Evolutionary conservation across 805 yeast genomes (phyloP).

Genomic region (Clavispora fructus): DNA sequence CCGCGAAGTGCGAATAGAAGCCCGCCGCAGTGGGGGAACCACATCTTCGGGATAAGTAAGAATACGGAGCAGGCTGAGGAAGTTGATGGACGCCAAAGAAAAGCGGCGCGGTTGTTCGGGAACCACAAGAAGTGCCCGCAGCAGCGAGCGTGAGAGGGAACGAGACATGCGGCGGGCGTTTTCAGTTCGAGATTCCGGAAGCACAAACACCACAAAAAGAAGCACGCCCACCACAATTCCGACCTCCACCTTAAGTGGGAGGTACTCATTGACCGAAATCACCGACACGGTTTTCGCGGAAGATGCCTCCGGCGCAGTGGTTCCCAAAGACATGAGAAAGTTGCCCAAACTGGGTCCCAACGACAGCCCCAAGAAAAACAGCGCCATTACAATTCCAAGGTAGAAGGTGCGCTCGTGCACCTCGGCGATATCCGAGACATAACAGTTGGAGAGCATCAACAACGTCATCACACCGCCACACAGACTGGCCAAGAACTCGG

Average conservation of each 20-base stretch:
- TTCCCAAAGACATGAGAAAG: constrained; percentile 1
- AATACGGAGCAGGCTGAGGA: constrained; percentile 45
- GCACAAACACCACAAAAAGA: constrained; percentile 23
- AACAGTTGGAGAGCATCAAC: constrained; percentile 58
- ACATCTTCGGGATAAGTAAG: constrained; percentile 47
- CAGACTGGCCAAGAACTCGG: constrained; percentile 41
- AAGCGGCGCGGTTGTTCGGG: not conserved
- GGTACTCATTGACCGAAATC: constrained; percentile 23
- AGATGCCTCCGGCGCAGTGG: not conserved
- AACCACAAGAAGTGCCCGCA: constrained; percentile 4
- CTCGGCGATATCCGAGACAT: constrained; percentile 68
- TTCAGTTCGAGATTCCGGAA: constrained; percentile 63
- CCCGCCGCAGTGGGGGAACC: constrained; percentile 16
- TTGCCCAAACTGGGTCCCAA: constrained; percentile 58
- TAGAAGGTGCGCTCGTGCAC: constrained; percentile 52
- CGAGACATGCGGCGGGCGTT: constrained; percentile 52
- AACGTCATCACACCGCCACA: constrained; percentile 63
- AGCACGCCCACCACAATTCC: constrained; percentile 29
- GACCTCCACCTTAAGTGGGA: constrained; percentile 29
- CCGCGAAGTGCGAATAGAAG: constrained; percentile 18
- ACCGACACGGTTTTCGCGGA: not conserved
- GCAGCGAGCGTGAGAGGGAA: constrained; percentile 23
- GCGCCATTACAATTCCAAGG: constrained; percentile 56
- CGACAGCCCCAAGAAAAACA: constrained; percentile 55
- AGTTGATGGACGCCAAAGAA: constrained; percentile 10